Base-by-base conservation (phyloP, 768 basidiomycete genomes). In the Auricularia heimuer region DNA sequence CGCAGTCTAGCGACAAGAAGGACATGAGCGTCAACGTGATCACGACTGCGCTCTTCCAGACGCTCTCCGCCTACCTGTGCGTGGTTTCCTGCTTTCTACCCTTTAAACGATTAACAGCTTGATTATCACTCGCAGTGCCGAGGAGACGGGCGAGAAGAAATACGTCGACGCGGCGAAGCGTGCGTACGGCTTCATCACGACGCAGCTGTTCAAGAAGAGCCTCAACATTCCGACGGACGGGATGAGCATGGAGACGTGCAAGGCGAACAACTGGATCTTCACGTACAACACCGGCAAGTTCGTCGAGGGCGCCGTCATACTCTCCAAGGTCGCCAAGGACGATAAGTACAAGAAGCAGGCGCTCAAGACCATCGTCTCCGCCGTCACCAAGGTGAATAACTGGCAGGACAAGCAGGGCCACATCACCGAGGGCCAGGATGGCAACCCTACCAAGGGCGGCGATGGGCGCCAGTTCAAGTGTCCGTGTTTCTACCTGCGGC, bases 281-380 rank as follows among this genome's bases (percentile, higher is more conserved):
- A 83, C 83, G 0, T 83, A 84, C 67, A 84, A 84, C 65, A 79
- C 75, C 34, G 82, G 83, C 34, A 84, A 84, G 65, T 80, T 76
- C 61, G 75, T 84, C 29, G 83, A 84, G 68, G 83, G 82, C 2
- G 71, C 47, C 47, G 18, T 51, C 47, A 21, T 51, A 4, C 47
- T 51, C 18, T 18, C 47, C 47, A 16, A 51, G 47, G 47, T 82
- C 35, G 81, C 80, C 10, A 75, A 76, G 4, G 77, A 82, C 66
- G 61, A 67, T 29, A 71, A 75, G 44, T 83, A 82, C 81, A 77
- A 68, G 44, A 70, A 67, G 1, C 65, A 79, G 65, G 73, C 78
- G 77, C 64, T 76, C 11, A 72, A 76, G 35, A 74, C 77, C 8
- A 69, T 77, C 36, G 75, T 76, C 21, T 75, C 77, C 2, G 75